Evolutionary conservation across 2,329 filamentous ascomycete species (phyloP), one percentile per base, ranked within the genome.

Genomic region (Ambrosiella cleistominuta): DNA sequence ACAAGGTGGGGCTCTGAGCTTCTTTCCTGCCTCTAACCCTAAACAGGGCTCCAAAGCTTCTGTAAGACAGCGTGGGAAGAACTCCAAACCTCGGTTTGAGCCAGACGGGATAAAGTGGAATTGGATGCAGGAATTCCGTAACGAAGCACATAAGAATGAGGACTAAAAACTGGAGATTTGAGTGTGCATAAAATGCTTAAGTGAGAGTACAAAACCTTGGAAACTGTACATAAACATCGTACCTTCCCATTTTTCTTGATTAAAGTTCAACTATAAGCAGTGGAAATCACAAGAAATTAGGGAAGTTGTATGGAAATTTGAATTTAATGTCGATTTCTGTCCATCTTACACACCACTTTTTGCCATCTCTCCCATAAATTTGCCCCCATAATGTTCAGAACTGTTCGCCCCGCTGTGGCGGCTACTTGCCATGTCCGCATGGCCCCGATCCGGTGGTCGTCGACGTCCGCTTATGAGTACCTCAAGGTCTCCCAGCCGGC

Each of bases 401-500:
- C 19, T 7, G 8, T 36, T 11, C n/a, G 47, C 4, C 19, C 47
- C 12, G 47, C 8, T n/a, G 44, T 15, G n/a, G 35, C 47, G 13
- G 27, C 47, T 11, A 11, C 27, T 35, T 11, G 13, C 12, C 19
- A 51, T 6, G 12, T 35, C 19, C 47, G 38, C 7, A 12, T n/a
- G 6, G 13, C 37, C 38, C 6, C 38, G 15, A 38, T 54, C n/a
- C 38, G 52, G 9, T 54, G 15, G 40, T 54, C 38, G 15, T 50
- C 50, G 19, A 54, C 76, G 57, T 71, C 69, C 62, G 68, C 70
- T 57, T 96, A 94, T 71, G 86, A 96, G 67, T 84, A 85, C 71
- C 83, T 97, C 64, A 75, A 93, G 64, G 82, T 88, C 55, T 88
- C 87, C 15, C 81, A 80, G 63, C 91, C 91, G 8, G 86, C 85